Evolutionary conservation across 306 rosid genomes (phyloP), one percentile per base, ranked within the genome.

Genomic region (Dalbergia cochinchinensis): DNA sequence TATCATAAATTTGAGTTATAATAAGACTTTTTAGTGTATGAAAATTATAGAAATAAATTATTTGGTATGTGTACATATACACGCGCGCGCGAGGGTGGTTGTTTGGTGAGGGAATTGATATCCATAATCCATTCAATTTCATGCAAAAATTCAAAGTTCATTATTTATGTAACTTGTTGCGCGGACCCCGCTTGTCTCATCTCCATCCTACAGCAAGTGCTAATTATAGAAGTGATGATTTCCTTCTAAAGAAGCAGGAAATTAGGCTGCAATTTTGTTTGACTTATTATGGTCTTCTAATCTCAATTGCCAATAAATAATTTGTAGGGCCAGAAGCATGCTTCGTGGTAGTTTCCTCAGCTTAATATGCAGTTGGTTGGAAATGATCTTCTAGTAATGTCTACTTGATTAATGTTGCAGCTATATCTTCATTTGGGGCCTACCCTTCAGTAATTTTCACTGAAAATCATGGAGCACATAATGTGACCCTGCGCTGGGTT

Each of bases 101-200:
- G 73, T 84, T 87, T 33, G 83, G 89, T 80, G 15, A 34, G 63
- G 73, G 83, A 86, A 69, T 74, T 65, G 65, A 73, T 75, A 76
- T 69, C 68, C 60, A 14, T 50, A 2, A 37, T 37, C 31, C 31
- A 26, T 48, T 11, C n/a, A 4, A 10, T 18, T 63, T 51, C 8
- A 14, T 59, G 51, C 83, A 79, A 80, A 61, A 77, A 48, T 89
- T 86, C 91, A 85, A 83, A 73, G 76, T 64, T 68, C 10, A 66
- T 65, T 6, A 72, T 78, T 78, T 15, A 47, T 16, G 22, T 16
- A 53, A 45, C 67, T 58, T 35, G 48, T 45, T 62, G 1, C 0
- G 60, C 0, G 8, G 71, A 84, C 11, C 83, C 85, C 85, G 76
- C 83, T 51, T 54, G 63, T 73, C 67, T 78, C 50, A 41, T 78